Evolutionary conservation across 805 yeast species (phyloP).

Genomic region (Candida tammaniensis): DNA sequence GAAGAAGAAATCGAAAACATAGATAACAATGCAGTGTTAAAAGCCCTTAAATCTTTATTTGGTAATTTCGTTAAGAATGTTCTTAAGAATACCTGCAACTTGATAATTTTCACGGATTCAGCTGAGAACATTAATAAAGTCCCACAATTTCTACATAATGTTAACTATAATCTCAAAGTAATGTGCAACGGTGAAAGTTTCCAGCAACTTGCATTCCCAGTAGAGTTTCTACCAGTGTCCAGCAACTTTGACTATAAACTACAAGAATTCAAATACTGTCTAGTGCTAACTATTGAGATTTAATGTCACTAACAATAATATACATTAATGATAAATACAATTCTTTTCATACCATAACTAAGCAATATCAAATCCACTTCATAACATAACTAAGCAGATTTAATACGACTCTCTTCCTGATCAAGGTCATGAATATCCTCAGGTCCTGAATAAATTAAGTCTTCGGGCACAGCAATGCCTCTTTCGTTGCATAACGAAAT

Average conservation of each 20-base stretch:
- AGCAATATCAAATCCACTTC: not conserved
- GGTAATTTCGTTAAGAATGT: not conserved
- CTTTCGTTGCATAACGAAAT: conserved; percentile 37
- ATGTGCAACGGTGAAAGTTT: conserved; percentile 6
- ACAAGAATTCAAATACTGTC: conserved; percentile 12
- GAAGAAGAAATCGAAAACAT: conserved; percentile 16
- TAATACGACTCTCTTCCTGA: conserved; percentile 10
- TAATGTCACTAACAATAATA: too few species aligned
- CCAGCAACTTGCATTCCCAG: not conserved
- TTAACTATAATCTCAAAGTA: conserved; percentile 2
- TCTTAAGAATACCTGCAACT: not conserved
- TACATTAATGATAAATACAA: conserved; percentile 1
- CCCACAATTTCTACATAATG: conserved; percentile 3
- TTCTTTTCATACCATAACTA: not conserved
- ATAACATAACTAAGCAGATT: not conserved
- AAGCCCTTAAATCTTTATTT: conserved; percentile 1
- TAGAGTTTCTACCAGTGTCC: conserved; percentile 18
- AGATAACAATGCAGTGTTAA: not conserved
- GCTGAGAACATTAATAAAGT: conserved; percentile 9
- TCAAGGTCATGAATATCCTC: conserved; percentile 17
- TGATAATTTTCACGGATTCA: conserved; percentile 15
- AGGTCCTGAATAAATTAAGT: conserved; percentile 30
- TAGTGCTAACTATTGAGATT: conserved; percentile 17
- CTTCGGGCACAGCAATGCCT: conserved; percentile 43
- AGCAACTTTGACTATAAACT: conserved; percentile 12